These are phyloP conservation scores for Marasmius oreades DNA, from an alignment of 1,284 basidiomycete species.

Conservation along the genomic window DNA sequence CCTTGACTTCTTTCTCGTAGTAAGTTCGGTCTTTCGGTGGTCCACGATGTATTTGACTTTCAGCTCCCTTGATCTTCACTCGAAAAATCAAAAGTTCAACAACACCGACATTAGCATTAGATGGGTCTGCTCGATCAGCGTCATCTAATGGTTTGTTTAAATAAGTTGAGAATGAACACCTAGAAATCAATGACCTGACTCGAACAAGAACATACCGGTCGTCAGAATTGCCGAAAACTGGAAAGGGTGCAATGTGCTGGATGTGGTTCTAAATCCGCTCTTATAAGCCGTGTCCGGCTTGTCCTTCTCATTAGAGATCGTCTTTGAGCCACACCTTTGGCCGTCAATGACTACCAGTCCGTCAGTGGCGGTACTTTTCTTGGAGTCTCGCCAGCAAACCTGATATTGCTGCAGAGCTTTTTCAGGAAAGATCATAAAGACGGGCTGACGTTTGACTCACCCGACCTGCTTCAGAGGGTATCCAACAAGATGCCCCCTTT, in stretches of 20 bases:
- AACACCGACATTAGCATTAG: not conserved
- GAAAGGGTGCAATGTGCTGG: conserved; percentile 3
- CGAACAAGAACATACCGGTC: conserved; percentile 2
- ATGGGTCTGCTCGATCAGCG: not conserved
- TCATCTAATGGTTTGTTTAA: not conserved
- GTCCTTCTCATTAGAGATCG: not conserved
- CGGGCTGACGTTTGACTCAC: not conserved
- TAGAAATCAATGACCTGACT: not conserved
- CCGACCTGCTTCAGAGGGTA: conserved; percentile 2
- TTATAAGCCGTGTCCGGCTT: conserved; percentile 7
- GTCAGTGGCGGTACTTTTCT: conserved; percentile 6
- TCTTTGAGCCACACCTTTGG: conserved; percentile 1
- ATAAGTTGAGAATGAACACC: not conserved
- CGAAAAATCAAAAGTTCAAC: conserved; percentile 2
- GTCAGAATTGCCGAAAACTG: not conserved
- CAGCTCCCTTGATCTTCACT: not conserved
- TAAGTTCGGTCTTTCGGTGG: not conserved
- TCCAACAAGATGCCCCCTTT: conserved; percentile 3
- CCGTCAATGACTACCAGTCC: conserved; percentile 10
- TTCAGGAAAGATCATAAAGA: not conserved
- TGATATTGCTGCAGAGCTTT: not conserved
- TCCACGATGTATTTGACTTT: not conserved
- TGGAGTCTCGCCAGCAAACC: conserved; percentile 7
- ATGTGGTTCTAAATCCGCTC: not conserved
- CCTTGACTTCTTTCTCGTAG: conserved; percentile 2